Percentiles rank a stretch among this genome's conserved stretches.
Evolutionary conservation across 75 land plant species (phyloP).

Genomic region (Adiantum capillusveneris): DNA sequence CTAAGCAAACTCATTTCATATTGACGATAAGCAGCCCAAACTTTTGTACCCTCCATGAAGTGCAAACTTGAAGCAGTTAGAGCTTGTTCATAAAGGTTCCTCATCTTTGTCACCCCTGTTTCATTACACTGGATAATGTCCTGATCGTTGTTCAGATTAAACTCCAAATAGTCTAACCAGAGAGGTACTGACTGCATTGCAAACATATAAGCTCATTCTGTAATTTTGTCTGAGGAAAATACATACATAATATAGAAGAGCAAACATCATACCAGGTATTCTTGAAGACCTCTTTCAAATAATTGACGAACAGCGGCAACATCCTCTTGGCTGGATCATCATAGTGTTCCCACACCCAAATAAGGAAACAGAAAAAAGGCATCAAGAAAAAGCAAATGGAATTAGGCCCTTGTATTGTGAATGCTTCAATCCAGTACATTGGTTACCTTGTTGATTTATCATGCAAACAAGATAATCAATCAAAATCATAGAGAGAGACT

Average conservation of each 20-base stretch:
- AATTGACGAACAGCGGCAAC: constrained; percentile 51
- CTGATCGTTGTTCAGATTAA: constrained; percentile 64
- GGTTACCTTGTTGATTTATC: too few species aligned
- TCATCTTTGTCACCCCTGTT: constrained; percentile 56
- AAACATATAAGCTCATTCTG: constrained; percentile 1
- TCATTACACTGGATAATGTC: constrained; percentile 44
- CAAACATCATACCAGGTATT: constrained; percentile 92
- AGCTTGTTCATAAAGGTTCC: constrained; percentile 83
- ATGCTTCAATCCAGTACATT: too few species aligned
- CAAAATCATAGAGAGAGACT: too few species aligned
- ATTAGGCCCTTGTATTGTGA: too few species aligned
- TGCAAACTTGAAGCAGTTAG: constrained; percentile 81
- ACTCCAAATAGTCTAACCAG: constrained; percentile 85
- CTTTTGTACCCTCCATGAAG: constrained; percentile 56
- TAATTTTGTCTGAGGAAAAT: too few species aligned
- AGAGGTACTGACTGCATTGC: constrained; percentile 69
- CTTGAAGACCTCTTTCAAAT: constrained; percentile 70
- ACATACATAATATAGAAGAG: too few species aligned
- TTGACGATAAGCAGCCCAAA: constrained; percentile 83
- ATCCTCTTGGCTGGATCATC: constrained; percentile 41
- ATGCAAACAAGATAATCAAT: too few species aligned
- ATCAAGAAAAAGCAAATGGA: not conserved
- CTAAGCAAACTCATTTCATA: constrained; percentile 68
- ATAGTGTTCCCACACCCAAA: not conserved
- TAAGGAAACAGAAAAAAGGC: not conserved